These are phyloP conservation scores for Teunomyces cretensis DNA, from an alignment of 805 yeast species.

Conservation along the genomic window DNA sequence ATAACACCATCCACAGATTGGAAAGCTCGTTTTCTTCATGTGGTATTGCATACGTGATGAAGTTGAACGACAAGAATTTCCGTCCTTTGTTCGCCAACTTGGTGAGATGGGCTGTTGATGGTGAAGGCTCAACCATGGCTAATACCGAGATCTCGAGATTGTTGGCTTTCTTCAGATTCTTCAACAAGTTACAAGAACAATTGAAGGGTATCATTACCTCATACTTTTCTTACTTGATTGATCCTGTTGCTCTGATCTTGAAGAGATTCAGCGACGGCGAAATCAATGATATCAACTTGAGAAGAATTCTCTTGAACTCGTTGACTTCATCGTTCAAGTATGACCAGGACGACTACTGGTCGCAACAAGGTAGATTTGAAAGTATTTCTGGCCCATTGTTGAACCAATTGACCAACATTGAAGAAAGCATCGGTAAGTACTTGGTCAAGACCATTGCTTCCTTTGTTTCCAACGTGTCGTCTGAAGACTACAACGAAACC, in stretches of 20 bases:
- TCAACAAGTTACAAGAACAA: slow-evolving; percentile 78
- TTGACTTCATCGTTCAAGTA: slow-evolving; percentile 78
- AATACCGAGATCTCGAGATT: slow-evolving; percentile 58
- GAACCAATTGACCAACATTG: slow-evolving; percentile 65
- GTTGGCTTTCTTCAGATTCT: slow-evolving; percentile 78
- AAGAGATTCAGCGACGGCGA: slow-evolving; percentile 46
- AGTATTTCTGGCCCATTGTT: slow-evolving; percentile 61
- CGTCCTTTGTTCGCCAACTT: slow-evolving; percentile 86
- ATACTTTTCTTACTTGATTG: slow-evolving; percentile 83
- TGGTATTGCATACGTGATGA: slow-evolving; percentile 77
- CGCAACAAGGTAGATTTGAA: slow-evolving; percentile 80
- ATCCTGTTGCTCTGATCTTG: slow-evolving; percentile 61
- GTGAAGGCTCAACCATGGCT: slow-evolving; percentile 59
- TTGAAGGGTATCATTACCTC: slow-evolving; percentile 84
- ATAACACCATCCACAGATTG: slow-evolving; percentile 73
- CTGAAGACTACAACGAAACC: slow-evolving; percentile 68
- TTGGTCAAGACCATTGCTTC: slow-evolving; percentile 78
- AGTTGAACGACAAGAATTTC: slow-evolving; percentile 89
- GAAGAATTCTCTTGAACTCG: slow-evolving; percentile 72
- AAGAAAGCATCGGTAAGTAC: slow-evolving; percentile 73
- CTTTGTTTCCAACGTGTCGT: slow-evolving; percentile 66
- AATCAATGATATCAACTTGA: slow-evolving; percentile 49
- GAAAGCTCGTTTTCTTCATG: slow-evolving; percentile 75
- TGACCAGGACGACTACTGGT: slow-evolving; percentile 96
- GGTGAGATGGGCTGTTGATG: slow-evolving; percentile 90